Base-by-base conservation (phyloP, 1,284 basidiomycete species). In the Malassezia dermatis region DNA sequence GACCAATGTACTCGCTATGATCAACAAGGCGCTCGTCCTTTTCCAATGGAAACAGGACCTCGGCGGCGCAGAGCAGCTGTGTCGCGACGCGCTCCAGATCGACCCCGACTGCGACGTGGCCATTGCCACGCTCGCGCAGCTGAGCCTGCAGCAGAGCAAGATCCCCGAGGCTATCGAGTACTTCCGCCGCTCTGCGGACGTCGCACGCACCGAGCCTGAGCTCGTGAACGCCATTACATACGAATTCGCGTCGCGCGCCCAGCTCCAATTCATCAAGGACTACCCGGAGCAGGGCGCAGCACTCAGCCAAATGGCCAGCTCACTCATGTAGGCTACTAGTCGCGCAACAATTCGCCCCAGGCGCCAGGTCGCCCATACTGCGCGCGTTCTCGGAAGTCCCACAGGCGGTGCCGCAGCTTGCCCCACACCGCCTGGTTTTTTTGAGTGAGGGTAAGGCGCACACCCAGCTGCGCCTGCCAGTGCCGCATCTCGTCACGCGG, bases 21-120 rank as follows among this genome's bases (percentile, higher is more conserved):
- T 98, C 62, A 99, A 99, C 83, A 95, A 95, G 77, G 91, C 93
- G 19, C 83, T 98, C 24, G 86, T 89, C 0, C 74, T 96, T 48
- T 96, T 86, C 81, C 93, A 96, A 78, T 93, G 87, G 86, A 88
- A 89, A 76, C 87, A 93, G 75, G 89, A 95, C 72, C 81, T 88
- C 51, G 78, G 77, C 2, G 83, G 82, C 0, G 91, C 91, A 8
- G 90, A 94, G 75, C 76, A 79, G 24, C 85, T 89, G 65, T 95
- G 90, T 75, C 79, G 84, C 58, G 85, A 95, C 75, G 94, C 94
- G 0, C 79, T 99, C 34, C 78, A 80, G 45, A 83, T 90, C 59
- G 93, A 69, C 43, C 80, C 86, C 15, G 89, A 93, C 65, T 98
- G 93, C 77, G 94, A 99, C 74, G 88, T 93, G 11, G 94, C 93